Evolutionary conservation across 2,329 filamentous ascomycete species (phyloP), one percentile per base, ranked within the genome.

Genomic region (Alternaria hordeiaustralica): DNA sequence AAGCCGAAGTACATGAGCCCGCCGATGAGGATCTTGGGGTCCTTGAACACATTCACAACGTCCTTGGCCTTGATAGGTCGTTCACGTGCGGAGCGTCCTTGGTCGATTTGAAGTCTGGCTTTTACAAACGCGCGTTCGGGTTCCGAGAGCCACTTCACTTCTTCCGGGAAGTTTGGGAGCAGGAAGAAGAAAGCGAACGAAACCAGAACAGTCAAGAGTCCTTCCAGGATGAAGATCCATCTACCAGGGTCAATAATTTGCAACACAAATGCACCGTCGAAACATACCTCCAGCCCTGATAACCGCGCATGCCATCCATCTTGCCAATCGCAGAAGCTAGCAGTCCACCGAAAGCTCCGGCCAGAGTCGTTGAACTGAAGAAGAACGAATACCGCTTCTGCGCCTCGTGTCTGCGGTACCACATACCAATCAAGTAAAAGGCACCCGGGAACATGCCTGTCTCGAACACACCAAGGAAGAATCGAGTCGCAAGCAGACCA

Each of bases 331-430:
- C 94, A 2, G 89, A 90, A 1, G 94, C 94, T 5, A 97, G 85
- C 1, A 97, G 86, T 3, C 94, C 94, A 46, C 93, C 94, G 72
- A 97, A 97, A 0, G 93, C 92, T 30, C 92, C 92, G 1, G 92
- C 92, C 4, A 95, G 83, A 0, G 90, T 92, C 1, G 92, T 94
- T 26, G 87, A 92, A 74, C 88, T 90, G 84, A 98, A 98, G 85
- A 98, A 98, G 84, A 98, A 94, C 15, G 90, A 92, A 82, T 94
- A 97, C 28, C 96, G 89, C 74, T 93, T 93, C 81, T 98, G 95
- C 3, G 94, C 93, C 81, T 98, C 96, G 47, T 85, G 85, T 63
- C 95, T 89, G 63, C 90, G 89, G 73, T 98, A 99, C 94, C 92
- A 96, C 90, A 95, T 95, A 61, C 92, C 89, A 65, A 94, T 89